Conservation (phyloP, 768 basidiomycete species). For the Coprinopsis strossmayeri region DNA sequence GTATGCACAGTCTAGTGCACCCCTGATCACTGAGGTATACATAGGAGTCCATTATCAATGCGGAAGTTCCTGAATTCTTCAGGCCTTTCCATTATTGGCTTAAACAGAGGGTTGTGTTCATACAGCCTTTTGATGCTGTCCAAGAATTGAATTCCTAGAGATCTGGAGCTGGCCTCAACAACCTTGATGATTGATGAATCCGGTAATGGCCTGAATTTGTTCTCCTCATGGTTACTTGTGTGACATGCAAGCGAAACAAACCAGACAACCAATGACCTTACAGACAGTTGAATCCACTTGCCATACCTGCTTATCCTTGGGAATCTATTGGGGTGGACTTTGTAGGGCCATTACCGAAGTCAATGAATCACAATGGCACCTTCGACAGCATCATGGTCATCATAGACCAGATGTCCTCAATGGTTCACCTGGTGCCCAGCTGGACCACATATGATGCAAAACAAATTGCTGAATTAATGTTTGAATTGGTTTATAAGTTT, state of each 20-base stretch:
- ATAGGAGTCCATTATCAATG: no score
- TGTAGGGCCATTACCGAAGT: slow-evolving; percentile 17
- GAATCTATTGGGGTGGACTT: slow-evolving; percentile 14
- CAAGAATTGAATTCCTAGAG: no score
- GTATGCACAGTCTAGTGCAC: no score
- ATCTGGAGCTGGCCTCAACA: no score
- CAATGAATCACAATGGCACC: slow-evolving; percentile 1
- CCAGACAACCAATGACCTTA: slow-evolving; percentile 18
- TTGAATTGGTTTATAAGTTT: not conserved
- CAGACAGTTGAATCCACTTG: slow-evolving; percentile 18
- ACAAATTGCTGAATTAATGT: slow-evolving; percentile 9
- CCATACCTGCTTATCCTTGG: slow-evolving; percentile 9
- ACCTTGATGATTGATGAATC: no score
- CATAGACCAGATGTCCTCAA: slow-evolving; percentile 15
- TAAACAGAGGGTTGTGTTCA: no score
- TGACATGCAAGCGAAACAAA: slow-evolving; percentile 14
- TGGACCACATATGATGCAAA: slow-evolving; percentile 4
- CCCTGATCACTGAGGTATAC: no score
- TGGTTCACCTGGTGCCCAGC: slow-evolving; percentile 9
- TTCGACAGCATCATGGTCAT: slow-evolving; percentile 12
- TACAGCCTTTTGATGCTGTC: no score
- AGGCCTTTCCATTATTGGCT: no score
- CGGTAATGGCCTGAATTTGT: no score
- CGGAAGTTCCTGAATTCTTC: no score
- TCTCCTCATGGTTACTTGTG: no score